Evolutionary conservation across 805 yeast species (phyloP).

Genomic region (Yamadazyma laniorum): DNA sequence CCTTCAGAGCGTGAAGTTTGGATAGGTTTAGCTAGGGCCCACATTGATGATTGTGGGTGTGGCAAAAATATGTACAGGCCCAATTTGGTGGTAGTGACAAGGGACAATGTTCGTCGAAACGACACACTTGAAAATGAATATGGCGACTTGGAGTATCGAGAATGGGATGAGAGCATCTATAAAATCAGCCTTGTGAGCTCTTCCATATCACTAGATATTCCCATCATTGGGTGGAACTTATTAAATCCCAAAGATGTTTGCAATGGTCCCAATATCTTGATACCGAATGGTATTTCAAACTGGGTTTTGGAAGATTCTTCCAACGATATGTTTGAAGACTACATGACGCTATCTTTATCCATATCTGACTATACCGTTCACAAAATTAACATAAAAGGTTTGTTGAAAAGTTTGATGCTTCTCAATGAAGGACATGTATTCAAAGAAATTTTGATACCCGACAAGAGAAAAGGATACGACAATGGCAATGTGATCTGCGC

Average conservation of each 20-base stretch:
- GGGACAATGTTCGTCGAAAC: conserved; percentile 4
- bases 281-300: conserved; percentile 36
- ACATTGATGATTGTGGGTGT: conserved; percentile 40
- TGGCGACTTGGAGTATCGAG: conserved; percentile 6
- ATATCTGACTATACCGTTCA: conserved; percentile 38
- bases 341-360: conserved; percentile 35
- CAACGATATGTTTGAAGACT: conserved; percentile 19
- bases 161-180: conserved; percentile 11
- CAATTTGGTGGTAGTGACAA: conserved; percentile 31
- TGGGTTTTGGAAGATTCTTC: conserved; percentile 19
- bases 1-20: conserved; percentile 30
- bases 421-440: conserved; percentile 6
- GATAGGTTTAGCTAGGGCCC: conserved; percentile 43
- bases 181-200: conserved; percentile 32
- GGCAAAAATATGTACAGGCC: conserved; percentile 40
- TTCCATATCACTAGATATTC: conserved; percentile 30
- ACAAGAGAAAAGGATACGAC: conserved; percentile 16
- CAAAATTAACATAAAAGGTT: conserved; percentile 31
- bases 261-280: conserved; percentile 29
- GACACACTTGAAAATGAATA: conserved; percentile 3
- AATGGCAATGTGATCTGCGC: conserved; percentile 34
- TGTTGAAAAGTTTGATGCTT: conserved; percentile 23
- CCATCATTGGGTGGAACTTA: conserved; percentile 27
- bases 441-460: conserved; percentile 7
- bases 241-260: conserved; percentile 24